Base-by-base conservation (phyloP, 495 filamentous ascomycete genomes). In the Trichoderma parareesei region DNA sequence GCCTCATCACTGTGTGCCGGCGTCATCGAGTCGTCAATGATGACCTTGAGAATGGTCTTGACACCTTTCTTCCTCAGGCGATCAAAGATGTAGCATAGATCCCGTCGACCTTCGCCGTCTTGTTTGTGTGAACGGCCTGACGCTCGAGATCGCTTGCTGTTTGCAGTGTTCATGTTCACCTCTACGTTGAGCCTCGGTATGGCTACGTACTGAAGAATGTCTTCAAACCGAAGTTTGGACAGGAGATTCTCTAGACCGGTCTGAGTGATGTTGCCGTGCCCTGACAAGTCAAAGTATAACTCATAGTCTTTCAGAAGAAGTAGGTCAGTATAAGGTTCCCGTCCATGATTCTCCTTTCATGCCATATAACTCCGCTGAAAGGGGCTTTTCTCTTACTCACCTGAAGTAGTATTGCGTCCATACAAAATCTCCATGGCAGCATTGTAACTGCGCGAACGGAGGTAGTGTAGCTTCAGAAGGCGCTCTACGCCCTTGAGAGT, bases 1-100 rank as follows among this genome's bases (percentile, higher is more conserved):
- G 67, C 65, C 38, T 76, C 71, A 44, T 79, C 75, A 38, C 73
- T 74, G 38, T 77, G 72, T 11, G 72, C 57, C 0, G 65, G 68
- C 3, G 65, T 49, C 3, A 64, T 14, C 11, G 59, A 46, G 63
- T 78, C 75, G 11, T 73, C 69, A 4, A 78, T 75, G 37, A 72
- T 72, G 13, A 76, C 67, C 46, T 67, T 71, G 41, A 76, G 60
- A 44, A 77, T 71, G 1, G 61, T 68, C 46, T 69, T 69, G 0
- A 74, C 74, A 13, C 65, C 64, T 13, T 70, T 69, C 11, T 65
- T 38, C 2, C 66, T 61, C 10, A 75, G 66, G 49, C 63, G 63
- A 3, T 67, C 65, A 63, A 75, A 76, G 9, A 76, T 57, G 9
- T 59, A 55, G 1, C 67, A 67, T 46, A 76, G 65, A 41, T 75